Evolutionary conservation across 192 early-diverging fungal genomes (phyloP), one percentile per base, ranked within the genome.

Genomic region (Rhizoclosmatium sp.): DNA sequence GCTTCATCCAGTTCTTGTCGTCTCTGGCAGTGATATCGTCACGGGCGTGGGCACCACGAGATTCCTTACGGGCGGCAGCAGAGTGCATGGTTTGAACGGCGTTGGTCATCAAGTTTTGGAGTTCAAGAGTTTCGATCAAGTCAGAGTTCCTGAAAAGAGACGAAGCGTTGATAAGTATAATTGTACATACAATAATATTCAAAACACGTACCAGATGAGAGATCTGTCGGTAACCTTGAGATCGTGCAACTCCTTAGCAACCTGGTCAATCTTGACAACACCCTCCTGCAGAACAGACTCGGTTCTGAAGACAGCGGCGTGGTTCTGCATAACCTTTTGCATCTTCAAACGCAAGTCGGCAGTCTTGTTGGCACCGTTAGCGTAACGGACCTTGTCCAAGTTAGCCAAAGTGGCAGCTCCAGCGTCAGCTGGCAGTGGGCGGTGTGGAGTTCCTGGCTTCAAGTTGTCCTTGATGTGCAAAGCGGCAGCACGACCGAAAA

Each of bases 1-100:
- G 98, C 92, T 98, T 98, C 96, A 97, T 96, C 96, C 96, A 99
- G 80, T 96, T 88, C 69, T 87, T 83, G 84, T 99, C 98, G 87
- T 97, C 91, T 83, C 96, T 95, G 3, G 92, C 92, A 59, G 78
- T 78, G 82, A 81, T 98, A 89, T 99, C 98, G 86, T 98, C 96
- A 83, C 96, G 95, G 40, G 96, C 95, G 87, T 99, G 98, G 44
- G 97, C 96, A 82, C 98, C 98, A 78, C 98, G 95, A 19, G 94
- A 96, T 86, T 99, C 98, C 87, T 97, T 98, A 79, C 98, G 94
- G 59, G 92, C 93, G 44, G 89, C 91, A 58, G 98, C 98, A 82
- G 86, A 87, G 84, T 90, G 76, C 85, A 90, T 87, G 72, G 98
- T 98, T 87, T 99, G 98, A 45, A 92, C 84, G 49, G 98, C 96